Percentiles rank a stretch among this genome's conserved stretches.
These are phyloP conservation scores for Eimeria sp. DNA, from an alignment of 169 alveolate species.

Conservation along the genomic window DNA sequence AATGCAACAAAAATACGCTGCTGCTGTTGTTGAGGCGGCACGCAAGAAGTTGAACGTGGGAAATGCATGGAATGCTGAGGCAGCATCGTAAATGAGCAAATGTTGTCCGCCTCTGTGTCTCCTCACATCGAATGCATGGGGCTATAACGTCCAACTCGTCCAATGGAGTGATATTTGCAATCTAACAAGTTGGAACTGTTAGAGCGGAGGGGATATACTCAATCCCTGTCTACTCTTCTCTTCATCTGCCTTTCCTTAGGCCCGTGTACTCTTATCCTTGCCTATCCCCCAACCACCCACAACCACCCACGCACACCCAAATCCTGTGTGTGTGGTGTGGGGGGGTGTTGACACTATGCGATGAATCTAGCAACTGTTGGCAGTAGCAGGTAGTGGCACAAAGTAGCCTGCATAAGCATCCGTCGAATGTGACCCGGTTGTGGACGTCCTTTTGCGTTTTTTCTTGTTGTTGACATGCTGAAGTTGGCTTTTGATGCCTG, in stretches of 20 bases:
- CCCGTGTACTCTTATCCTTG: background rate
- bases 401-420: background rate
- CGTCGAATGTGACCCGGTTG: background rate
- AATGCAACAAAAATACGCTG: slow-evolving; percentile 49
- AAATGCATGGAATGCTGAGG: background rate
- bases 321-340: background rate
- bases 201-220: background rate
- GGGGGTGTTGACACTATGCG: too few species aligned
- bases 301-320: background rate
- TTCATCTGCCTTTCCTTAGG: background rate
- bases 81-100: background rate
- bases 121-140: background rate
- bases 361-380: background rate
- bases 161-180: too few species aligned
- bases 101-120: background rate
- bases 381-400: background rate
- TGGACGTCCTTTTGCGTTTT: background rate
- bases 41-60: background rate
- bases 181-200: background rate
- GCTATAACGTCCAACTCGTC: background rate
- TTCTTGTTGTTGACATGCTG: background rate
- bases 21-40: slow-evolving; percentile 27
- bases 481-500: background rate
- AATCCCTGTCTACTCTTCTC: background rate
- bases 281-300: background rate